Evolutionary conservation across 805 yeast species (phyloP).

Genomic region (Kluyveromyces siamensis): DNA sequence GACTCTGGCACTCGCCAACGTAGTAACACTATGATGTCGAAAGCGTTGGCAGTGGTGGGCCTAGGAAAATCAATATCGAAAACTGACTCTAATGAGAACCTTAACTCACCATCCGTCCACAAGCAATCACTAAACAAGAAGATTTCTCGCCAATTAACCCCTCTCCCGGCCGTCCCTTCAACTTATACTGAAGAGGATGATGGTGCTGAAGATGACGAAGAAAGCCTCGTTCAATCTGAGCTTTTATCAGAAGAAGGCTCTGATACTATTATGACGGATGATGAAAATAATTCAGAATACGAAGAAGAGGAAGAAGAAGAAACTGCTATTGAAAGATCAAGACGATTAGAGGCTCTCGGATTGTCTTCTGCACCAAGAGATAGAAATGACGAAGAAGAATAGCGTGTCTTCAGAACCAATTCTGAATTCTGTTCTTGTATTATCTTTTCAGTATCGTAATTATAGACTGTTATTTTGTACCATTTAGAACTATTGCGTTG

Average conservation of each 20-base stretch:
- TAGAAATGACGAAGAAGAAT: conserved; percentile 43
- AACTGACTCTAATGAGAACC: not conserved
- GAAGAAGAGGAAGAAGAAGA: conserved; percentile 28
- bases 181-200: conserved; percentile 7
- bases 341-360: conserved; percentile 55
- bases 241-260: not conserved
- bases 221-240: not conserved
- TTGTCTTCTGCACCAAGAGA: conserved; percentile 31
- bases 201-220: not conserved
- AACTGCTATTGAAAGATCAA: conserved; percentile 55
- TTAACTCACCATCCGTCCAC: not conserved
- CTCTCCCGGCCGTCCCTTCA: conserved; percentile 8
- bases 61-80: conserved; percentile 23
- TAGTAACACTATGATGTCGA: conserved; percentile 34
- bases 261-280: not conserved
- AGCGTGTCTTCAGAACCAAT: too few relatives aligned
- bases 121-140: conserved; percentile 4
- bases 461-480: too few relatives aligned
- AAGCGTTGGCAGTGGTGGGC: conserved; percentile 50
- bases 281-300: not conserved
- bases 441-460: too few relatives aligned
- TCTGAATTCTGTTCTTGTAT: too few relatives aligned
- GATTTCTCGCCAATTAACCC: conserved; percentile 12
- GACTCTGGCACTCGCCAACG: conserved; percentile 14
- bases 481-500: too few relatives aligned